These are phyloP conservation scores for Adansonia gregorii DNA, from an alignment of 441 rosid species.

Conservation along the genomic window DNA sequence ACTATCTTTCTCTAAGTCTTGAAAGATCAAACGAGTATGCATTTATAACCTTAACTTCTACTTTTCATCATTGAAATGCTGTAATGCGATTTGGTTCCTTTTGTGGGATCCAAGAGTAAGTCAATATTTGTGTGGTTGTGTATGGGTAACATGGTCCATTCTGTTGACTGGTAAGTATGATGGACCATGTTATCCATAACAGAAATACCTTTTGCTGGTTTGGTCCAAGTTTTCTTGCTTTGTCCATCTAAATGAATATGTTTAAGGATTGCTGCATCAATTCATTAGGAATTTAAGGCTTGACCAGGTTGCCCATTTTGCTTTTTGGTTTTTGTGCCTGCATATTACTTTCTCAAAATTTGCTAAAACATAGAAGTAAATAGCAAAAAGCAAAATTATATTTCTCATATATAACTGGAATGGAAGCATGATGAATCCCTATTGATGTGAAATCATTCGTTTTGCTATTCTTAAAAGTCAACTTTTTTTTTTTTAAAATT, in stretches of 20 bases:
- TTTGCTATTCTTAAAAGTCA: not conserved
- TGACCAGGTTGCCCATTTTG: not conserved
- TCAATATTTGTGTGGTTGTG: not conserved
- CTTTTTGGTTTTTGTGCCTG: not conserved
- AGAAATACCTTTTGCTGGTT: not conserved
- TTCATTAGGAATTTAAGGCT: not conserved
- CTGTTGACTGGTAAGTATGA: not conserved
- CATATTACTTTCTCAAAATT: not conserved
- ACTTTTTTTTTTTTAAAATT: fast-evolving
- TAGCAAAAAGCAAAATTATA: not conserved
- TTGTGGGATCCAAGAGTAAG: not conserved
- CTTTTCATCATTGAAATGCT: not conserved
- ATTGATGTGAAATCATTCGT: not conserved
- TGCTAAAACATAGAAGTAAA: not conserved
- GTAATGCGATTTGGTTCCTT: not conserved
- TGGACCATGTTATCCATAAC: not conserved
- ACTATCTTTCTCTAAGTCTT: slow-evolving; percentile 62
- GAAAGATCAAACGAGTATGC: slow-evolving; percentile 72
- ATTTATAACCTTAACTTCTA: slow-evolving; percentile 24
- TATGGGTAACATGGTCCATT: not conserved
- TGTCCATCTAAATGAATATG: slow-evolving; percentile 8
- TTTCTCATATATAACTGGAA: not conserved
- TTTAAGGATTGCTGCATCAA: not conserved
- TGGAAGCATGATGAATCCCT: not conserved
- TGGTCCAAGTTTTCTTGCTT: not conserved